phyloP scores from a whole-genome alignment of 2,329 filamentous ascomycete genomes.

The Diplodia mutila region DNA sequence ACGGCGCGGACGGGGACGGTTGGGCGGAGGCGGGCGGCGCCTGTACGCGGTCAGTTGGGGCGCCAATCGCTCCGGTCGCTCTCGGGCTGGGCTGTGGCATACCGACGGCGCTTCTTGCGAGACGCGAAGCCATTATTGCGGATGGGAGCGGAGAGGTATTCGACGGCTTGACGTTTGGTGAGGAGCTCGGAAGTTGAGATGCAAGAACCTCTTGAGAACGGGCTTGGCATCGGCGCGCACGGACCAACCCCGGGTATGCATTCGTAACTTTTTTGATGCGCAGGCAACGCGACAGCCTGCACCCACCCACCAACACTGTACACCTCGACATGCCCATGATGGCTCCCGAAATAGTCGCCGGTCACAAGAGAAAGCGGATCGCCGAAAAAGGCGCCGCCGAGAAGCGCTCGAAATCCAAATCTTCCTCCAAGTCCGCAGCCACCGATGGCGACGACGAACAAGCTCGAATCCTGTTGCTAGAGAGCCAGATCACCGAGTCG shows the following conservation, averaged over 20 bases:
- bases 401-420: slow-evolving; percentile 45
- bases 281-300: neutral
- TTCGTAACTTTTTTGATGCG: slow-evolving; percentile 21
- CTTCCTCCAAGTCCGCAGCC: slow-evolving; percentile 37
- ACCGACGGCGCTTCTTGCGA: slow-evolving; percentile 95
- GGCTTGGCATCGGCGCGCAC: slow-evolving; percentile 26
- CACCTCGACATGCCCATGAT: slow-evolving; percentile 42
- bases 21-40: slow-evolving; percentile 84
- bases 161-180: slow-evolving; percentile 36
- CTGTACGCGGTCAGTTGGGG: slow-evolving; percentile 54
- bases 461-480: slow-evolving; percentile 72
- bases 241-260: neutral
- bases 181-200: slow-evolving; percentile 29
- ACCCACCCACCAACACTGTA: neutral
- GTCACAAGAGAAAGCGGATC: slow-evolving; percentile 51
- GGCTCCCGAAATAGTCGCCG: slow-evolving; percentile 34
- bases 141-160: slow-evolving; percentile 46
- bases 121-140: slow-evolving; percentile 92
- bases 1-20: slow-evolving; percentile 74
- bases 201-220: slow-evolving; percentile 24
- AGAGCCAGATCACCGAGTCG: slow-evolving; percentile 81
- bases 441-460: slow-evolving; percentile 55
- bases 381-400: slow-evolving; percentile 37
- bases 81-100: slow-evolving; percentile 53
- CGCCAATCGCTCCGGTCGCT: slow-evolving; percentile 45